Evolutionary conservation across 306 rosid species (phyloP).

Genomic region (Glycine latifolia): DNA sequence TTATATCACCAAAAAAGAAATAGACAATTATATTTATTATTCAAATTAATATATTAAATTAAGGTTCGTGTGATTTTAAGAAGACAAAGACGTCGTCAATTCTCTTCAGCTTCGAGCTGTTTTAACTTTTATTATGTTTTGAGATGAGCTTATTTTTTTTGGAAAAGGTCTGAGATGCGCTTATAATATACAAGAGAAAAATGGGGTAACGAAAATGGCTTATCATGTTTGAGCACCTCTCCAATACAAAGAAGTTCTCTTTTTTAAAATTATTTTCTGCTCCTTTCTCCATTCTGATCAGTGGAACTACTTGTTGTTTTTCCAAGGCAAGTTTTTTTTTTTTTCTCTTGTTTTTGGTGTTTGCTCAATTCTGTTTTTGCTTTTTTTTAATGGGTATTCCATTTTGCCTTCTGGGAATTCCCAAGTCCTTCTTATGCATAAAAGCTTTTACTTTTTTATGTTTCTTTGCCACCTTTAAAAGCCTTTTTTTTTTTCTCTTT

Average conservation of each 20-base stretch:
- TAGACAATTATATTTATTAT: background rate
- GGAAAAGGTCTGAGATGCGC: no score
- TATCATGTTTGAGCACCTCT: slow-evolving; percentile 42
- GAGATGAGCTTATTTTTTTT: background rate
- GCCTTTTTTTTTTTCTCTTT: background rate
- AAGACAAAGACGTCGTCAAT: slow-evolving; percentile 15
- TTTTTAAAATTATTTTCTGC: background rate
- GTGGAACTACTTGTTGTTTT: slow-evolving; percentile 40
- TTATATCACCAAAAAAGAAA: background rate
- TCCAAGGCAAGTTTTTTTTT: slow-evolving; percentile 51
- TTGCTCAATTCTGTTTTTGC: slow-evolving; percentile 23
- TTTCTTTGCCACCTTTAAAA: background rate
- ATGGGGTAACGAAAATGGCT: slow-evolving; percentile 36
- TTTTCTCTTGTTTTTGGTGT: slow-evolving; percentile 26
- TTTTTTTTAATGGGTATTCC: background rate
- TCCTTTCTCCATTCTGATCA: slow-evolving; percentile 49
- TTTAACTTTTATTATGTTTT: background rate
- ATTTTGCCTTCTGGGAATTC: slow-evolving; percentile 41
- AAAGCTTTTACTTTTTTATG: slow-evolving; percentile 1
- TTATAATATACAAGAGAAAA: background rate
- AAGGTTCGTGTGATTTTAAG: background rate
- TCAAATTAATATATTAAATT: background rate
- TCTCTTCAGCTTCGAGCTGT: background rate
- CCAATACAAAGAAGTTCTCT: slow-evolving; percentile 8
- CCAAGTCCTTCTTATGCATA: background rate